These are phyloP conservation scores for Aspergillus amoenus DNA, from an alignment of 2,329 filamentous ascomycete genomes.

Conservation along the genomic window DNA sequence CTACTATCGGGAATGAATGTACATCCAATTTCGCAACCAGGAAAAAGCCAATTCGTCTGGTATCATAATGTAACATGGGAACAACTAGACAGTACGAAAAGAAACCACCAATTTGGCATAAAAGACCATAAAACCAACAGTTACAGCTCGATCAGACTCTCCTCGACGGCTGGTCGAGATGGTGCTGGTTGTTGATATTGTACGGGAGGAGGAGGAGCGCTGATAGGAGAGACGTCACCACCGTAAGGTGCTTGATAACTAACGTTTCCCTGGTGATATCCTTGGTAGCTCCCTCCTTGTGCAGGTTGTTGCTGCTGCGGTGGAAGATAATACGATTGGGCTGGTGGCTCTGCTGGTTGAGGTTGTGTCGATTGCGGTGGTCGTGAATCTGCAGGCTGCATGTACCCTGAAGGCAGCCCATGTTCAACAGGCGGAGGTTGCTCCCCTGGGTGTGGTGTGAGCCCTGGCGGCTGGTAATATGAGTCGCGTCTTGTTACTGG, in stretches of 20 bases:
- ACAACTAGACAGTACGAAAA: not conserved
- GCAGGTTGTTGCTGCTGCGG: conserved; percentile 17
- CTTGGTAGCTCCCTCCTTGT: conserved; percentile 8
- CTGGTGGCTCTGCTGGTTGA: conserved; percentile 15
- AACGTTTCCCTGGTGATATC: conserved; percentile 15
- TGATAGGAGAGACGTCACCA: conserved; percentile 20
- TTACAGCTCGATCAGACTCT: conserved; percentile 34
- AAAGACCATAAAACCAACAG: not conserved
- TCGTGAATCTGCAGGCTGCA: conserved; percentile 16
- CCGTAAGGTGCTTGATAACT: conserved; percentile 17
- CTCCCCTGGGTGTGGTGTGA: conserved; percentile 18
- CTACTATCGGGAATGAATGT: conserved; percentile 6
- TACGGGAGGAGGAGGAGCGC: conserved; percentile 14
- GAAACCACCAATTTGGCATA: not conserved
- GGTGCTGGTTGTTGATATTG: conserved; percentile 22
- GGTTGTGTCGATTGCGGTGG: conserved; percentile 16
- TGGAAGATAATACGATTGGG: conserved; percentile 23
- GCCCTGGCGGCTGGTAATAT: conserved; percentile 23
- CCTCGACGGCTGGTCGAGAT: conserved; percentile 27
- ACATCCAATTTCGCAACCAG: conserved; percentile 19
- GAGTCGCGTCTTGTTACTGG: conserved; percentile 23
- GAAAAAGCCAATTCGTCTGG: conserved; percentile 25
- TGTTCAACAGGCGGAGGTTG: conserved; percentile 17
- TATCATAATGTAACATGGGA: conserved; percentile 25
- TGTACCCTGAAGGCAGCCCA: conserved; percentile 17